A percentile compares a stretch with the other conserved stretches of the same genome.
phyloP scores from a whole-genome alignment of 441 rosid genomes.

The Jatropha multifida region DNA sequence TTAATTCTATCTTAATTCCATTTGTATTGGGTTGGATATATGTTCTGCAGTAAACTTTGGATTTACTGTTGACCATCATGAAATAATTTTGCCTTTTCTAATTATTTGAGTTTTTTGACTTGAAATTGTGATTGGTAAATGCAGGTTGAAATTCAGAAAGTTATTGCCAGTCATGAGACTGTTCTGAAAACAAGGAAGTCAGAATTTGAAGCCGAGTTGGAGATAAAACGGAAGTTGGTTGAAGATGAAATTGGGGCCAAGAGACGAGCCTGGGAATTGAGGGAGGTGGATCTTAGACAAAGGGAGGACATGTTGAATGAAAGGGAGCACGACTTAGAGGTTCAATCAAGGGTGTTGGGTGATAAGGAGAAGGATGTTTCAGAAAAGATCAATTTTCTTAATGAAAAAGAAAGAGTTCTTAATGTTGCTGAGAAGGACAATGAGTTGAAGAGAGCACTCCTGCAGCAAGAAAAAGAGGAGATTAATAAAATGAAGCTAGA shows the following conservation, averaged over 20 bases:
- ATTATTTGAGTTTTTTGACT: neutral
- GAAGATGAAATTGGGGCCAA: slow-evolving; percentile 82
- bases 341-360: slow-evolving; percentile 48
- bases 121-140: slow-evolving; percentile 23
- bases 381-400: slow-evolving; percentile 51
- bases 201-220: slow-evolving; percentile 80
- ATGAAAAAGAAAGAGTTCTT: slow-evolving; percentile 58
- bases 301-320: slow-evolving; percentile 64
- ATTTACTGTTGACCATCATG: neutral
- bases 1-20: slow-evolving; percentile 16
- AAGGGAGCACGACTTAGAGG: slow-evolving; percentile 80
- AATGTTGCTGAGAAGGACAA: slow-evolving; percentile 49
- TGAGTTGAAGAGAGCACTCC: slow-evolving; percentile 37
- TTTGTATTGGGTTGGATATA: neutral
- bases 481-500: slow-evolving; percentile 54
- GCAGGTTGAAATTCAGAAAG: slow-evolving; percentile 69
- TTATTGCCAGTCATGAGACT: slow-evolving; percentile 58
- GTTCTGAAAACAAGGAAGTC: slow-evolving; percentile 55
- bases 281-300: slow-evolving; percentile 72
- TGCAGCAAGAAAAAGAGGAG: slow-evolving; percentile 63
- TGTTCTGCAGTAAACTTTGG: neutral
- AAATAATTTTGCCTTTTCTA: neutral
- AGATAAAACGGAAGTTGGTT: slow-evolving; percentile 51
- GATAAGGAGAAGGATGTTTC: slow-evolving; percentile 71
- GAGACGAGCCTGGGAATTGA: slow-evolving; percentile 88